phyloP scores from a whole-genome alignment of 208 protist species.

The Acanthamoeba sp. region DNA sequence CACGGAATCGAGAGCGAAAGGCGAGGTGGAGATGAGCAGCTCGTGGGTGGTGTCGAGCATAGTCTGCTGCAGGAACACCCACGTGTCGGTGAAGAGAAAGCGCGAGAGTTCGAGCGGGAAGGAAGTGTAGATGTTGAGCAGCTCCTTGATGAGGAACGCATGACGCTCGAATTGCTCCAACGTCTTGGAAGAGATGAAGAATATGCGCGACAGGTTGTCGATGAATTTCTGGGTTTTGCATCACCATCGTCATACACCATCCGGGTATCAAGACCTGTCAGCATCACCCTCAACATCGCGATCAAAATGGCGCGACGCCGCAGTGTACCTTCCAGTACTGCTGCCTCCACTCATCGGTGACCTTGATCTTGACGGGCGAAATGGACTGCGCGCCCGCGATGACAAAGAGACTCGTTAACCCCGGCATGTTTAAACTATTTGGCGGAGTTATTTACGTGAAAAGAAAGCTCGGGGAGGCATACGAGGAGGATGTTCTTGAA shows the following conservation, averaged over 20 bases:
- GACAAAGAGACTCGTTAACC: too few relatives aligned
- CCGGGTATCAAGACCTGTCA: neutral
- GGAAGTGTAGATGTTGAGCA: neutral
- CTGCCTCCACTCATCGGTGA: slow-evolving; percentile 53
- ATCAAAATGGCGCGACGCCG: neutral
- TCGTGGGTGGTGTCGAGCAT: slow-evolving; percentile 70
- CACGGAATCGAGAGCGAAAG: slow-evolving; percentile 47
- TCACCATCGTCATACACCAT: neutral
- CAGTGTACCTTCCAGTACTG: slow-evolving; percentile 73
- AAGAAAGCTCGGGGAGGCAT: neutral
- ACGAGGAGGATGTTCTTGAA: slow-evolving; percentile 62
- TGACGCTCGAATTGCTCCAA: slow-evolving; percentile 52
- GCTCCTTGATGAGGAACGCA: slow-evolving; percentile 57
- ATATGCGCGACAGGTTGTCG: slow-evolving; percentile 55
- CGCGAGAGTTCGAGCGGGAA: slow-evolving; percentile 52
- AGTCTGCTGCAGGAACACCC: slow-evolving; percentile 54
- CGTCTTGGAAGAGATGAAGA: slow-evolving; percentile 56
- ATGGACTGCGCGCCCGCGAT: neutral
- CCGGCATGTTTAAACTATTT: too few relatives aligned
- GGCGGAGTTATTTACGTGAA: too few relatives aligned
- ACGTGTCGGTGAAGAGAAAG: slow-evolving; percentile 16
- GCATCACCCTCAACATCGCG: neutral
- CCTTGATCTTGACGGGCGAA: slow-evolving; percentile 27
- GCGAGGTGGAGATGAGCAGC: slow-evolving; percentile 39
- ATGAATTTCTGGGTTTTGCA: slow-evolving; percentile 42